These are phyloP conservation scores for Pichia cactophila DNA, from an alignment of 1,139 yeast genomes.

Conservation along the genomic window DNA sequence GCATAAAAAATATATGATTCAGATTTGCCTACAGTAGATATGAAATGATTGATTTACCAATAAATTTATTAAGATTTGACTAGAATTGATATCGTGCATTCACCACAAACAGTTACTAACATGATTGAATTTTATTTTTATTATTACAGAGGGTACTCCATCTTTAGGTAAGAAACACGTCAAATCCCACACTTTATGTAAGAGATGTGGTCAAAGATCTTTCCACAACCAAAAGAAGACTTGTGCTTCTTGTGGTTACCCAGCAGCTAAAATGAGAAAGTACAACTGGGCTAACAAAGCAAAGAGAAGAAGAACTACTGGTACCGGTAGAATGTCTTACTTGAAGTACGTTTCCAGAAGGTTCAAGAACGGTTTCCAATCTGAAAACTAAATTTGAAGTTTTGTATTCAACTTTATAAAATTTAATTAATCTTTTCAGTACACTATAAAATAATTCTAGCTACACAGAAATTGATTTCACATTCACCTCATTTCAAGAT, in stretches of 20 bases:
- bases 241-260: slow-evolving; percentile 99
- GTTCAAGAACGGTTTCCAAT: slow-evolving; percentile 98
- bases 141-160: slow-evolving; percentile 91
- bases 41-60: no score
- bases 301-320: slow-evolving; percentile 99
- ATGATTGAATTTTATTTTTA: slow-evolving; percentile 10
- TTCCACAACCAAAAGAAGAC: slow-evolving; percentile 99
- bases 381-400: slow-evolving; percentile 18
- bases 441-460: slow-evolving; percentile 3
- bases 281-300: slow-evolving; percentile 99
- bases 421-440: slow-evolving; percentile 4
- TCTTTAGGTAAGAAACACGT: slow-evolving; percentile 99
- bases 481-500: slow-evolving; percentile 4
- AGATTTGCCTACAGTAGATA: no score
- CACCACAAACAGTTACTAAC: slow-evolving; percentile 9
- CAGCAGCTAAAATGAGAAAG: slow-evolving; percentile 98
- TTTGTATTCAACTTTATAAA: slow-evolving; percentile 1
- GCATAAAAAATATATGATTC: not conserved
- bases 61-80: no score
- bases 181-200: slow-evolving; percentile 99
- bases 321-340: slow-evolving; percentile 99
- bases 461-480: not conserved
- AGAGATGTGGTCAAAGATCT: slow-evolving; percentile 98
- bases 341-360: slow-evolving; percentile 95
- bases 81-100: no score